Base-by-base conservation (phyloP, 495 filamentous ascomycete species). In the Neurospora sp. region DNA sequence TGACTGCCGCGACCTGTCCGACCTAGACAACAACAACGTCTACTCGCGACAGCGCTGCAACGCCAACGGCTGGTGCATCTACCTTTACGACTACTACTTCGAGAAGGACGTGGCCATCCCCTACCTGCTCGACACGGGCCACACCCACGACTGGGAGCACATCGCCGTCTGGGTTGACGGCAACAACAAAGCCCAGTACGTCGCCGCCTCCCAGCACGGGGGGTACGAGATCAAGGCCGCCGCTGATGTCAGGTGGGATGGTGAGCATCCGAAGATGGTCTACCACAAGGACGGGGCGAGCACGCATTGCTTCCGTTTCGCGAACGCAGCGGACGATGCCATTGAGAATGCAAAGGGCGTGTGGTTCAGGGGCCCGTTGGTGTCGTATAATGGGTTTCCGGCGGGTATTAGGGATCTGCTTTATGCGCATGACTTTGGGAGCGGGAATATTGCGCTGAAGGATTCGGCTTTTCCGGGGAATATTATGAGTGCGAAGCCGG, bases 91-190 rank as follows among this genome's bases (percentile, higher is more conserved):
- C 70, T 84, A 84, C 75, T 86, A 84, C 77, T 86, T 85, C 39
- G 83, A 85, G 76, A 86, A 85, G 76, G 84, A 86, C 76, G 81
- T 84, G 1, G 76, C 81, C 0, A 66, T 82, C 31, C 44, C 79
- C 66, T 74, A 83, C 73, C 75, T 83, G 42, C 5, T 78, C 18
- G 81, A 82, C 44, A 70, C 59, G 4, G 82, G 83, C 23, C 83
- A 85, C 72, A 76, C 75, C 1, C 82, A 85, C 78, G 84, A 85
- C 77, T 85, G 84, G 84, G 84, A 85, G 77, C 84, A 85, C 78
- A 79, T 85, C 35, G 82, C 78, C 3, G 84, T 85, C 20, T 85
- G 83, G 79, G 81, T 81, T 2, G 69, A 78, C 62, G 59, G 3
- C 16, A 69, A 40, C 18, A 78, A 77, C 27, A 71, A 62, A 71